phyloP scores from a whole-genome alignment of 192 early-diverging fungal genomes.

The Chytriomyces sp. region DNA sequence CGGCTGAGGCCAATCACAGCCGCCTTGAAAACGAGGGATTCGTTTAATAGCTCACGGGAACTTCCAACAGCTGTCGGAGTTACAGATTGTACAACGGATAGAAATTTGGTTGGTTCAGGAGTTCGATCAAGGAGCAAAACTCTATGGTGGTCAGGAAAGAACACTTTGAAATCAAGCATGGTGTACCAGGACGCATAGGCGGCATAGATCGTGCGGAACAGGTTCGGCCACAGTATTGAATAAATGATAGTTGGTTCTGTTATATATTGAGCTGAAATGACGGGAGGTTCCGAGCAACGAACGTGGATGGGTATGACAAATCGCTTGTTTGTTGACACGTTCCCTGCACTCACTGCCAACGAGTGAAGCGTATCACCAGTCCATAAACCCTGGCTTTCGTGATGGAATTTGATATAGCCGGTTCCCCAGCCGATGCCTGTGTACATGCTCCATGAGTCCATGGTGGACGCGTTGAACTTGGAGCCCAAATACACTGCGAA shows the following conservation, averaged over 20 bases:
- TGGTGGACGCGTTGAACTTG: background rate
- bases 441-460: slow-evolving; percentile 6
- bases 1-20: slow-evolving; percentile 35
- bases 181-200: slow-evolving; percentile 44
- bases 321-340: background rate
- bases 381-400: background rate
- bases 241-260: slow-evolving; percentile 36
- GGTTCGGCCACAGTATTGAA: slow-evolving; percentile 43
- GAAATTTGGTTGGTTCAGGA: slow-evolving; percentile 25
- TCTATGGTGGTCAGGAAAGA: slow-evolving; percentile 38
- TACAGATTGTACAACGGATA: slow-evolving; percentile 29
- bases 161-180: slow-evolving; percentile 42
- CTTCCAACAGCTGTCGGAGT: slow-evolving; percentile 11
- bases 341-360: background rate
- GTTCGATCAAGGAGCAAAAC: slow-evolving; percentile 33
- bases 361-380: background rate
- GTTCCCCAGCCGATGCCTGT: slow-evolving; percentile 35
- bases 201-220: slow-evolving; percentile 45
- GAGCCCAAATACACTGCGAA: slow-evolving; percentile 5
- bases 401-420: slow-evolving; percentile 5
- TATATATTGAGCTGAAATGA: background rate
- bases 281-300: background rate
- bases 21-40: slow-evolving; percentile 19
- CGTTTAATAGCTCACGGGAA: background rate
- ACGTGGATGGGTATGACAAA: slow-evolving; percentile 16